phyloP scores from a whole-genome alignment of 1,139 yeast species.

The Groenewaldozyma sp. region DNA sequence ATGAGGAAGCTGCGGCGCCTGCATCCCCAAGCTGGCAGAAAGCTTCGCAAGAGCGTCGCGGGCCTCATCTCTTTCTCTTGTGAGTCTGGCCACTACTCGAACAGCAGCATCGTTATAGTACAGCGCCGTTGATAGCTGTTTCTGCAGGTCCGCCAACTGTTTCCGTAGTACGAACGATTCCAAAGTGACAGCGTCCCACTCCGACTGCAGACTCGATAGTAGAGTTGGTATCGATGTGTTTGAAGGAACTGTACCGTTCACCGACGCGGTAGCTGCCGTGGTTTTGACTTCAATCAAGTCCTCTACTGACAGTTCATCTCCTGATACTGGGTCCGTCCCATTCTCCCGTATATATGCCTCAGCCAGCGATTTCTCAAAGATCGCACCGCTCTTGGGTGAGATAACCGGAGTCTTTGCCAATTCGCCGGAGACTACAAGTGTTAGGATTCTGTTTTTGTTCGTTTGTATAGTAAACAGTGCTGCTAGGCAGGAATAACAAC shows the following conservation, averaged over 20 bases:
- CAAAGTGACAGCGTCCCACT: conserved; percentile 82
- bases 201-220: conserved; percentile 67
- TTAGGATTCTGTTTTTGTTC: no score
- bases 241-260: conserved; percentile 45
- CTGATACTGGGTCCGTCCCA: conserved; percentile 68
- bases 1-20: no score
- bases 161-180: conserved; percentile 72
- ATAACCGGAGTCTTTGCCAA: conserved; percentile 61
- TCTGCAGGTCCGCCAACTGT: conserved; percentile 55
- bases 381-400: conserved; percentile 37
- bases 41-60: conserved; percentile 46
- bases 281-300: conserved; percentile 48
- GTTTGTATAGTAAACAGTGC: no score
- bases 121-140: conserved; percentile 66
- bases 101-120: conserved; percentile 89
- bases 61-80: conserved; percentile 69
- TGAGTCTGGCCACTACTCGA: conserved; percentile 67
- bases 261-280: conserved; percentile 26
- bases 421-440: conserved; percentile 54
- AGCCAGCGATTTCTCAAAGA: conserved; percentile 60
- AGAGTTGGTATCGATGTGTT: conserved; percentile 70
- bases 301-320: conserved; percentile 46
- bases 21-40: conserved; percentile 21
- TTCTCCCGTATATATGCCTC: conserved; percentile 54
- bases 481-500: conserved; percentile 12